Conservation (phyloP, 495 filamentous ascomycete species). For the Cairneyella variabilis region DNA sequence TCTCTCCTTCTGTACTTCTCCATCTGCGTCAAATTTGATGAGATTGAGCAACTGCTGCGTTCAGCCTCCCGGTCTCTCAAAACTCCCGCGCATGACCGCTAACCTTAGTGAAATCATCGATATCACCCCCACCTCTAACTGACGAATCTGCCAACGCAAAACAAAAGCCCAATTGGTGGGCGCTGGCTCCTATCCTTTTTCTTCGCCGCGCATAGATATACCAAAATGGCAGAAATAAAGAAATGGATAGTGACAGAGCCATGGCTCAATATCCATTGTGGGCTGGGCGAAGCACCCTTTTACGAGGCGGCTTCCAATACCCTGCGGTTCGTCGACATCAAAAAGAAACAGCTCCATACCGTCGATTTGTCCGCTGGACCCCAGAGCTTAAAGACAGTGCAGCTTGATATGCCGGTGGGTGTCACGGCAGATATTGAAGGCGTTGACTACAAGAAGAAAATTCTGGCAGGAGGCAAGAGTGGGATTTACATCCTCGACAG, state of each 20-base stretch:
- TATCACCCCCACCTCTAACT: no score
- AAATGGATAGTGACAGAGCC: conserved; percentile 48
- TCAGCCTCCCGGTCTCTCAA: no score
- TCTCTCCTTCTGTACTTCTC: no score
- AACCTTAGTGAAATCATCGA: no score
- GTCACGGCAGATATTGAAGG: conserved; percentile 82
- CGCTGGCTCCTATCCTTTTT: conserved; percentile 8
- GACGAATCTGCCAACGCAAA: no score
- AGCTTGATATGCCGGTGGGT: conserved; percentile 66
- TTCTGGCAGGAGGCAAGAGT: conserved; percentile 76
- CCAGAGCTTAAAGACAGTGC: conserved; percentile 57
- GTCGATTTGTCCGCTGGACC: conserved; percentile 66
- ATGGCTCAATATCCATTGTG: conserved; percentile 68
- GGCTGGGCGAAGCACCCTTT: conserved; percentile 79
- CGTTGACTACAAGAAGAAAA: conserved; percentile 54
- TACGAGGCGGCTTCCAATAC: conserved; percentile 64
- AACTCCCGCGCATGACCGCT: no score
- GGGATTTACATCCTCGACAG: conserved; percentile 75
- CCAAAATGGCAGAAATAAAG: conserved; percentile 7
- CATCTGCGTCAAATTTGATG: no score
- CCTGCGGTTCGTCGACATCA: conserved; percentile 89
- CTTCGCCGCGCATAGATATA: not conserved
- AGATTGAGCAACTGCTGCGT: no score
- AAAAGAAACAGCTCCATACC: conserved; percentile 68
- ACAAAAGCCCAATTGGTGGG: no score